Base-by-base conservation (phyloP, 2,329 filamentous ascomycete genomes). In the Camptophora hylomeconis region DNA sequence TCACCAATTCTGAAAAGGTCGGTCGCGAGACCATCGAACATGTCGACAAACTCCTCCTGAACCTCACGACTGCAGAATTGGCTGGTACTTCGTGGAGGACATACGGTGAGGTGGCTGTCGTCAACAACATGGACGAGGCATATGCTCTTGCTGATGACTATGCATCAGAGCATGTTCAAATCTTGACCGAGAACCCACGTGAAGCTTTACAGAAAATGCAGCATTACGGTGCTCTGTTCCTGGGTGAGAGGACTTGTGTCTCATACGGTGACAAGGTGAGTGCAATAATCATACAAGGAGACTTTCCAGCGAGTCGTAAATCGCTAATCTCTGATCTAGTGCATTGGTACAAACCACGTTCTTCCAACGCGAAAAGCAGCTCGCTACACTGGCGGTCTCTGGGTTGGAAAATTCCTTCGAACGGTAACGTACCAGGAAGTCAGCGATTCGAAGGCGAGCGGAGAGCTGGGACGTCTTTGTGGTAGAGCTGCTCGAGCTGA, bases 341-440 rank as follows among this genome's bases (percentile, higher is more conserved):
- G 58, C 19, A 69, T 69, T 33, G 65, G 64, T 2, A 69, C 65
- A 2, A 69, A 68, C 40, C 65, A 68, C 39, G 64, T 69, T 2
- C 50, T 69, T 0, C 64, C 65, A 1, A 69, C 65, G 0, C 49
- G 55, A 2, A 54, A 55, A 12, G 63, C 62, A 0, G 57, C 58
- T 0, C 45, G 58, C 2, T 69, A 63, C 39, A 69, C 64, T 0
- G 64, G 64, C 2, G 65, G 65, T 2, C 49, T 68, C 3, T 68
- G 64, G 64, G 64, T 68, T 2, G 63, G 65, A n/a, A 68, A 68
- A 42, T 68, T 54, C 37, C 47, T 68, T 10, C 53, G 56, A 18
- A 69, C 63, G 0, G 50, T 56, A n/a, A 68, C 65, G 1, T 69
- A 68, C 38, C 64, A 68, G 39, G 62, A 67, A 35, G 63, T 69